Conservation (phyloP, 1,284 basidiomycete species). For the Phlebopus sp. region DNA sequence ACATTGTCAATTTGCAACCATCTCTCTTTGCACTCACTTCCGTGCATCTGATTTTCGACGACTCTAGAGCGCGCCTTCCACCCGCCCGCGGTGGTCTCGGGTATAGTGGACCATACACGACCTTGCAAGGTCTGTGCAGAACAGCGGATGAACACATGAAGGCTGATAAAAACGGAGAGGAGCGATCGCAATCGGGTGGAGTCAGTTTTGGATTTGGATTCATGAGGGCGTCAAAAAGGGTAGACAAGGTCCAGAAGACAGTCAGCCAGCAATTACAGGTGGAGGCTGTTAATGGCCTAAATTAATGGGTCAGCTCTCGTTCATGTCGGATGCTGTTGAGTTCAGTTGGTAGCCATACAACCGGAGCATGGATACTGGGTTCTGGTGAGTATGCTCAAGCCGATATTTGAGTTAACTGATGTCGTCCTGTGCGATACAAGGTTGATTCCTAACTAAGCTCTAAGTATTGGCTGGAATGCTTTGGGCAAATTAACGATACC, state of each 20-base stretch:
- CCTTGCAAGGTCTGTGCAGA: conserved; percentile 50
- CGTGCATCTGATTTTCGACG: conserved; percentile 68
- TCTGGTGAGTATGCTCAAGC: too few relatives aligned
- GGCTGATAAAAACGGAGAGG: conserved; percentile 34
- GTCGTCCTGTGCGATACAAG: too few relatives aligned
- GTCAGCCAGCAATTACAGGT: conserved; percentile 12
- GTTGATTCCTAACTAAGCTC: too few relatives aligned
- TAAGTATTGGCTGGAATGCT: too few relatives aligned
- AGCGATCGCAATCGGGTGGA: conserved; percentile 31
- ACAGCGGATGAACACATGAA: conserved; percentile 51
- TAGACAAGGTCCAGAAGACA: conserved; percentile 9
- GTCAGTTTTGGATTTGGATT: conserved; percentile 26
- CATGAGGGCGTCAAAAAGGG: conserved; percentile 3
- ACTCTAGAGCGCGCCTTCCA: conserved; percentile 58
- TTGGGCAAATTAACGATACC: too few relatives aligned
- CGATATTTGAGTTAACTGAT: too few relatives aligned
- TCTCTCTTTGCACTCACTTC: conserved; percentile 60
- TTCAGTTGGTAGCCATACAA: too few relatives aligned
- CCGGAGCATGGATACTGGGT: too few relatives aligned
- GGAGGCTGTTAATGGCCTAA: conserved; percentile 17
- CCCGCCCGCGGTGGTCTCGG: conserved; percentile 64
- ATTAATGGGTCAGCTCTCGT: conserved; percentile 11
- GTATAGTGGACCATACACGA: conserved; percentile 59
- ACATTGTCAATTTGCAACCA: conserved; percentile 66
- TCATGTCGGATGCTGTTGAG: not conserved